These are phyloP conservation scores for Simmondsia chinensis DNA, from an alignment of 148 eudicot genomes.

Conservation along the genomic window DNA sequence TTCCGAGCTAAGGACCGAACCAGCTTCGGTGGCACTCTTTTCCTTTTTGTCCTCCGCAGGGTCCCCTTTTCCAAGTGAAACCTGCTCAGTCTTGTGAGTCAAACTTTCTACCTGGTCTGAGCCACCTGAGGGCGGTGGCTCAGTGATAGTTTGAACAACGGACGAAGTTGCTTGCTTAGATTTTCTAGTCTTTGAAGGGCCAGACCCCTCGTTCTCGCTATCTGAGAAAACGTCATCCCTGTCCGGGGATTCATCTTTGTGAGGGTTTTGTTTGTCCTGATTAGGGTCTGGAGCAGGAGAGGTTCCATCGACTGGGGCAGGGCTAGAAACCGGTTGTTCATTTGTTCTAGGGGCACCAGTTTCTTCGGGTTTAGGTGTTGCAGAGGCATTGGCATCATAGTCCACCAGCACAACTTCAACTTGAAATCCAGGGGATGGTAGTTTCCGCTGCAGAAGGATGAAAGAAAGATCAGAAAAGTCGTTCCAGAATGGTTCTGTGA, in stretches of 20 bases:
- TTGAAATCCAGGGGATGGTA: conserved; percentile 96
- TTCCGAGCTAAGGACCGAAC: conserved; percentile 20
- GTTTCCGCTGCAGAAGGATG: conserved; percentile 52
- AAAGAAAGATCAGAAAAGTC: background rate
- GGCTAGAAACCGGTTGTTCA: conserved; percentile 27
- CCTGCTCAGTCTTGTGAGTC: conserved; percentile 43
- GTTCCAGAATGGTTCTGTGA: too few species aligned
- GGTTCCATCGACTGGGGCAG: conserved; percentile 21
- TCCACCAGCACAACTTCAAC: conserved; percentile 93
- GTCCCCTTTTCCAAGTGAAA: conserved; percentile 39
- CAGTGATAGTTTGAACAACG: conserved; percentile 16
- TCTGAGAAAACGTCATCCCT: conserved; percentile 90
- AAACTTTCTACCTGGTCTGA: conserved; percentile 34
- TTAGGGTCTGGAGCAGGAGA: conserved; percentile 22
- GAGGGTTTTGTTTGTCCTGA: conserved; percentile 25
- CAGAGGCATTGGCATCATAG: conserved; percentile 34
- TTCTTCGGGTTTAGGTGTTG: conserved; percentile 34
- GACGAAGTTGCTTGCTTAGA: conserved; percentile 20
- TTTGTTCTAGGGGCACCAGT: conserved; percentile 22
- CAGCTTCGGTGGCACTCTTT: conserved; percentile 11
- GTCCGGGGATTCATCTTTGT: conserved; percentile 18
- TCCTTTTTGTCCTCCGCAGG: conserved; percentile 27
- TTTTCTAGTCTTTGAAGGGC: conserved; percentile 31
- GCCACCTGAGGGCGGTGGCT: conserved; percentile 19
- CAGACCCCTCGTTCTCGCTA: conserved; percentile 52